Evolutionary conservation across 805 yeast species (phyloP), one percentile per base, ranked within the genome.

Genomic region (Monosporozyma solicola): DNA sequence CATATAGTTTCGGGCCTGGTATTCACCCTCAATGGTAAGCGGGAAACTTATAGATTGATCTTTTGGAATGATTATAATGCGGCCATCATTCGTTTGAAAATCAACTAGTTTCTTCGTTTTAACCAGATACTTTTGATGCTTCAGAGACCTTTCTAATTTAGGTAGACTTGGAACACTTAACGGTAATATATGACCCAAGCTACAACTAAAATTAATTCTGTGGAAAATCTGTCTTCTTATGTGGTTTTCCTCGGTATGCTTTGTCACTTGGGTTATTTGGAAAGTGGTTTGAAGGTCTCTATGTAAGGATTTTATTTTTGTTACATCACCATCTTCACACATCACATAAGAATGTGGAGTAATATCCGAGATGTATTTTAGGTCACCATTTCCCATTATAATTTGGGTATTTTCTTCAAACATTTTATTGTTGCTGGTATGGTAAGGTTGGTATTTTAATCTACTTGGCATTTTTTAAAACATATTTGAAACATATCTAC

Each of bases 271-370:
- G 13, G 58, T 44, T 35, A 77, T 69, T 29, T 65, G 59, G 59
- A 71, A 77, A 69, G 76, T 76, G 16, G 65, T 62, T 51, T 74
- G 78, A 22, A 53, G 56, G 57, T 79, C 80, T 57, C 77, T 68
- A 50, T 75, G 72, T 47, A 76, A 64, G 25, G 65, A 71, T 39
- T 68, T 67, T 41, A 77, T 78, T 16, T 57, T 53, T 57, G 77
- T 68, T 31, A 72, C 63, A 9, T 55, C 49, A 51, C 80, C 79
- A 57, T 75, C 78, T 51, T 66, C 66, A 60, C 78, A 76, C 70
- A 74, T 62, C 43, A 76, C 75, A 20, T 46, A 25, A 27, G 74
- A 75, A 56, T 75, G 76, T 51, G 67, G 63, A 22, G 57, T 50
- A 50, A 76, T 55, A 22, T 67, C 61, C 54, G 73, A 74, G 49